These are phyloP conservation scores for Hyphopichia burtonii DNA, from an alignment of 1,139 yeast species.

Conservation along the genomic window DNA sequence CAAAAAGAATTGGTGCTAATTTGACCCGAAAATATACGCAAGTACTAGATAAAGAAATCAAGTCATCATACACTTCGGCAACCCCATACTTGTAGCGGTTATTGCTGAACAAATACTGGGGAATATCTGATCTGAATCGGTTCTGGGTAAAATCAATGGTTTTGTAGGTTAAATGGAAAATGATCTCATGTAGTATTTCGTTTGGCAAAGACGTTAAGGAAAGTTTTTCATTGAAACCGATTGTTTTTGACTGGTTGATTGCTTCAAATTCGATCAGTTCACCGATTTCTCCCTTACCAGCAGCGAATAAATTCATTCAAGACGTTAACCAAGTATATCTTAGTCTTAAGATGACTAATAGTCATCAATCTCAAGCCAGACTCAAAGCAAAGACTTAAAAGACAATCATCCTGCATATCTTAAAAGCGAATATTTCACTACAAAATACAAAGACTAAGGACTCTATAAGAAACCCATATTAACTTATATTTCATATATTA, in stretches of 20 bases:
- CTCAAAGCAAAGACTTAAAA: no score
- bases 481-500: constrained; percentile 7
- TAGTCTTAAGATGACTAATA: no score
- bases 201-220: constrained; percentile 11
- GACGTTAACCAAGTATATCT: no score
- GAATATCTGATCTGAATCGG: constrained; percentile 2
- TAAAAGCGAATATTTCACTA: no score
- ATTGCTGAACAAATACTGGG: constrained; percentile 11
- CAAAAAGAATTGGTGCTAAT: constrained; percentile 22
- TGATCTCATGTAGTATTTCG: constrained; percentile 18
- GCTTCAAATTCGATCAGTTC: neutral
- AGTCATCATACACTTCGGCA: constrained; percentile 8
- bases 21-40: constrained; percentile 21
- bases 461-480: constrained; percentile 3
- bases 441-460: neutral
- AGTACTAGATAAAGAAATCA: constrained; percentile 25
- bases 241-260: neutral
- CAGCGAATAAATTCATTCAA: neutral
- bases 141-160: constrained; percentile 5
- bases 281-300: neutral
- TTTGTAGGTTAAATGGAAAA: constrained; percentile 13
- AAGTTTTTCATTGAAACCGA: neutral
- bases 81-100: constrained; percentile 9
- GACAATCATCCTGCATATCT: no score
- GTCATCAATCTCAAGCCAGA: no score